Conservation (phyloP, 768 basidiomycete species). For the Boletellus sp. region DNA sequence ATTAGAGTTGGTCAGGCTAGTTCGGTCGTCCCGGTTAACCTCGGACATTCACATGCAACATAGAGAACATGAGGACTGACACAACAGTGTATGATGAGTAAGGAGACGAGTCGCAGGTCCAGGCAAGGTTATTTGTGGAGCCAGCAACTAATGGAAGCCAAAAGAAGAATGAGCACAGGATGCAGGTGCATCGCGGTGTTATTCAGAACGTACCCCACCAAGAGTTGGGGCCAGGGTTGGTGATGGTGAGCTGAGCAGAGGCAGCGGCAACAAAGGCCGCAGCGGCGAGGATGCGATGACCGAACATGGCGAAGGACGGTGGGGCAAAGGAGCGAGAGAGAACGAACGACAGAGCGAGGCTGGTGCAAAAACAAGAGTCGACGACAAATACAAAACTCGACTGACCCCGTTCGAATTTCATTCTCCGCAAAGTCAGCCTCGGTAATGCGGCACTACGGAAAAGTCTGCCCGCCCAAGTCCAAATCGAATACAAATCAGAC, state of each 20-base stretch:
- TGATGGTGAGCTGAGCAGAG: conserved; percentile 37
- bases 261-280: conserved; percentile 38
- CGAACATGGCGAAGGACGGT: conserved; percentile 30
- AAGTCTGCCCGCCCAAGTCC: no score
- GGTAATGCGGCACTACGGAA: no score
- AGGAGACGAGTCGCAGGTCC: conserved; percentile 49
- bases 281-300: conserved; percentile 32
- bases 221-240: conserved; percentile 39
- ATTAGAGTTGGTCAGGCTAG: conserved; percentile 46
- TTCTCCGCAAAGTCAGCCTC: conserved; percentile 21
- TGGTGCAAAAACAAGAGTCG: conserved; percentile 1
- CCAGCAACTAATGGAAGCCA: conserved; percentile 42
- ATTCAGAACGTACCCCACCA: conserved; percentile 60
- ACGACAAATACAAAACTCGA: conserved; percentile 5
- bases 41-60: conserved; percentile 4
- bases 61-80: conserved; percentile 22
- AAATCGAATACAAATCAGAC: no score
- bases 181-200: not conserved
- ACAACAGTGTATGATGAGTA: conserved; percentile 44
- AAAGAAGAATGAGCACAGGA: not conserved
- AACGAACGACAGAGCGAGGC: conserved; percentile 24
- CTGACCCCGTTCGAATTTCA: conserved; percentile 7
- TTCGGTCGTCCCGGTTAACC: conserved; percentile 6
- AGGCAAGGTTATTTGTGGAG: conserved; percentile 54
- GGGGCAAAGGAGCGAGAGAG: conserved; percentile 9